Base-by-base conservation (phyloP, 768 basidiomycete species). In the Lactifluus volemus region DNA sequence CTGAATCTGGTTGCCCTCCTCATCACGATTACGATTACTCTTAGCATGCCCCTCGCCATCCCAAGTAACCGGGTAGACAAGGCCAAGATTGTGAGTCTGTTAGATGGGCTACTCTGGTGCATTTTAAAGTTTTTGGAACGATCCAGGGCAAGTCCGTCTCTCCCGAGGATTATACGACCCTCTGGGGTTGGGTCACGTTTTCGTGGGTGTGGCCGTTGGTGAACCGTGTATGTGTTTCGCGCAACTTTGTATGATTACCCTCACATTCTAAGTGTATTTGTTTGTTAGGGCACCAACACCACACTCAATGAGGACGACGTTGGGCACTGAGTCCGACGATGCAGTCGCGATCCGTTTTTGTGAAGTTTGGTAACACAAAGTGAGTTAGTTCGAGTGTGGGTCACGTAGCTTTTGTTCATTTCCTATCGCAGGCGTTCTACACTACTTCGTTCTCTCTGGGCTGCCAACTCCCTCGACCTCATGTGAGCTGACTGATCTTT, bases 121-220 rank as follows among this genome's bases (percentile, higher is more conserved):
- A 50, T 63, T 21, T 47, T 54, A 29, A 25, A 25, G 25, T 25
- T 30, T 32, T n/a, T 32, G 17, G 38, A 29, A 53, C 57, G 55
- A n/a, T 55, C 4, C 47, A 86, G 84, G 84, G 83, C 7, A 68
- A 68, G 17, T 72, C 77, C 4, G 72, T 85, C n/a, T 80, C 83
- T 2, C 86, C 84, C 0, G 90, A 92, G 68, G 89, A 92, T 65
- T 91, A 90, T 67, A 84, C 85, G 0, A 74, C 83, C 1, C 76
- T 92, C 14, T 82, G 80, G 74, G 79, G 80, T 44, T 90, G 89
- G 89, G 72, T 82, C 0, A 82, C 86, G 1, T 90, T 89, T 66
- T 73, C 68, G 39, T 92, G 89, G 88, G 76, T 90, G 34, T 78
- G 81, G 49, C 87, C 86, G 2, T 76, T 89, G 4, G 75, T 90